These are phyloP conservation scores for Pseudocercospora fuligena DNA, from an alignment of 2,329 filamentous ascomycete species.

Conservation along the genomic window DNA sequence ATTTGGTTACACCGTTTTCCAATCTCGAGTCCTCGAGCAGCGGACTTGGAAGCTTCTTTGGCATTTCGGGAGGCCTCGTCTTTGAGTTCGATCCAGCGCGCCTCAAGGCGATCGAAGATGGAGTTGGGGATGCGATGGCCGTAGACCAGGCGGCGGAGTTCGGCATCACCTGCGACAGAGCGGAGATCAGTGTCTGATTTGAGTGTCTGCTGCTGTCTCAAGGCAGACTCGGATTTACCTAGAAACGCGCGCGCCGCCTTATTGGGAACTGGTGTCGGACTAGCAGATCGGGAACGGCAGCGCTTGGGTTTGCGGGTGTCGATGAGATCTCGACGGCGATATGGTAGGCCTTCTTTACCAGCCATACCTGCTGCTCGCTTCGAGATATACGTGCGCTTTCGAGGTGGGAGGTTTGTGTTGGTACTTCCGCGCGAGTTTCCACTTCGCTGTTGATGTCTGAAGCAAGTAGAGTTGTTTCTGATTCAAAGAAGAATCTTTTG, in stretches of 20 bases:
- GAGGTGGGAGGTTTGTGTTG: neutral
- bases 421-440: neutral
- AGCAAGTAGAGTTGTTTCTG: neutral
- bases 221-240: no score
- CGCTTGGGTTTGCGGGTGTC: conserved; percentile 4
- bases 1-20: conserved; percentile 16
- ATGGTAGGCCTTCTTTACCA: neutral
- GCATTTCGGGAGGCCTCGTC: neutral
- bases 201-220: neutral
- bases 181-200: neutral
- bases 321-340: neutral
- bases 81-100: conserved; percentile 1
- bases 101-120: conserved; percentile 1
- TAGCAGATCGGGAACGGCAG: neutral
- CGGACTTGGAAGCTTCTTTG: neutral
- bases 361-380: neutral
- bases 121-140: neutral
- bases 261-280: neutral
- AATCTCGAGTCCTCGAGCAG: conserved; percentile 16
- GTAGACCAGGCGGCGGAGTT: neutral
- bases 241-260: neutral
- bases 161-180: neutral
- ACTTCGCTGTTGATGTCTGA: neutral
- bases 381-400: neutral
- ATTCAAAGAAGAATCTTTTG: neutral